Conservation (phyloP, 202 grass and related monocot genomes). For the Dendrocalamus latiflorus region DNA sequence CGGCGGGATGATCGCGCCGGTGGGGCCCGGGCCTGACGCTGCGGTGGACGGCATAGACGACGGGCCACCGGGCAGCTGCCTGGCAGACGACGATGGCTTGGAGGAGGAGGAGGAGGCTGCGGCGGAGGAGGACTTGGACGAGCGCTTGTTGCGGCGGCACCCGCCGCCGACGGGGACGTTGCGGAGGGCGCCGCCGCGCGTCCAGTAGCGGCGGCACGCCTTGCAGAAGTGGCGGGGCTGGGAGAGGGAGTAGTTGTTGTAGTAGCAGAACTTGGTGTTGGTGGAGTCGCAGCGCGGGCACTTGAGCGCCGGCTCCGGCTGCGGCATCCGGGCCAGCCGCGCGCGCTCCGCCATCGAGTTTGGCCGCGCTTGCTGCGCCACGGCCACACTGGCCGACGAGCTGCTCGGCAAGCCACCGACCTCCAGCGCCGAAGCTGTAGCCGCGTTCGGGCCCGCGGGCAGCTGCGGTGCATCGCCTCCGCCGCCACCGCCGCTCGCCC, state of each 20-base stretch:
- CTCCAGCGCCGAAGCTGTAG: background rate
- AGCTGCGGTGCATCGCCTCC: conserved; percentile 34
- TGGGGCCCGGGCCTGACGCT: background rate
- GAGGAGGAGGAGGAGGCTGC: conserved; percentile 39
- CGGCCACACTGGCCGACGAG: conserved; percentile 31
- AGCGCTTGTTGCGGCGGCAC: conserved; percentile 85
- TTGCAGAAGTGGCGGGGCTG: conserved; percentile 98
- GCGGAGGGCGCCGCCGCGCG: conserved; percentile 73
- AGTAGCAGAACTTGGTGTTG: conserved; percentile 93
- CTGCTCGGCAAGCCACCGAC: conserved; percentile 24
- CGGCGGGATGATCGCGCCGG: conserved; percentile 7
- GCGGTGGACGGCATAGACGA: background rate
- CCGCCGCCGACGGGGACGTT: conserved; percentile 88
- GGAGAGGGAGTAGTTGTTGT: conserved; percentile 89
- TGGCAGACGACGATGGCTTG: conserved; percentile 29
- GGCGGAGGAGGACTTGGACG: conserved; percentile 35
- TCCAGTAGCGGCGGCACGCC: conserved; percentile 96
- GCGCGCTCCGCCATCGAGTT: conserved; percentile 78
- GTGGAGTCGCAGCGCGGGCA: conserved; percentile 70
- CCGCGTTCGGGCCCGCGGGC: conserved; percentile 18
- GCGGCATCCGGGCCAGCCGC: conserved; percentile 58
- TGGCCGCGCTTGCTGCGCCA: conserved; percentile 19
- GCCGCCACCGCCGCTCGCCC: conserved; percentile 9
- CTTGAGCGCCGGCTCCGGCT: conserved; percentile 67
- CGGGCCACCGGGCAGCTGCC: background rate